These are phyloP conservation scores for Podospora didyma DNA, from an alignment of 495 filamentous ascomycete species.

Conservation along the genomic window DNA sequence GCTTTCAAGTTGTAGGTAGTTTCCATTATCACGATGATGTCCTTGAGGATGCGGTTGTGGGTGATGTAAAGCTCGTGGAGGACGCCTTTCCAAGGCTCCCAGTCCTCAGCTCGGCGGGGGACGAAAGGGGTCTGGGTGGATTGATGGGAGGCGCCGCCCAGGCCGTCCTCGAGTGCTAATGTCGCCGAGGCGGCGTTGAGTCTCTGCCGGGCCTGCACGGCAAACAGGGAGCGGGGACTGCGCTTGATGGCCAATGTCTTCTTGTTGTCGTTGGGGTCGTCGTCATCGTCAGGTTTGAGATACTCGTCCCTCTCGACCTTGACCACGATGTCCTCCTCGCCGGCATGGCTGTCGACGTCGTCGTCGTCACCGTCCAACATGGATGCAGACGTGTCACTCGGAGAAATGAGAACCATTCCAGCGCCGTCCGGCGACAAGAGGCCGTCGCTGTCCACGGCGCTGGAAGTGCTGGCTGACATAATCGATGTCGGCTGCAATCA, in stretches of 20 bases:
- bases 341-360: no score
- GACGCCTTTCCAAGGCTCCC: conserved; percentile 28
- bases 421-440: no score
- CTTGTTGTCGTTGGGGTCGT: not conserved
- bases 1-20: conserved; percentile 21
- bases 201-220: not conserved
- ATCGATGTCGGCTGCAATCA: no score
- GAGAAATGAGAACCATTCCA: no score
- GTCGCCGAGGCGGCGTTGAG: not conserved
- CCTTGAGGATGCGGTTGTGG: conserved; percentile 26
- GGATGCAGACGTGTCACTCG: no score
- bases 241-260: no score
- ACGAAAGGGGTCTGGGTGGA: conserved; percentile 9
- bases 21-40: conserved; percentile 31
- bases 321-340: no score
- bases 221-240: not conserved
- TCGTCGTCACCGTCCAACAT: no score
- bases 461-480: no score
- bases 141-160: conserved; percentile 1
- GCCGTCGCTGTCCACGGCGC: no score
- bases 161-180: not conserved
- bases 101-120: conserved; percentile 24
- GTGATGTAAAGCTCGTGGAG: conserved; percentile 31
- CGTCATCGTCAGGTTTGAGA: not conserved
- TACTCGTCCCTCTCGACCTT: no score